phyloP scores from a whole-genome alignment of 139 green algal species.

The Nannochloris sp. region DNA sequence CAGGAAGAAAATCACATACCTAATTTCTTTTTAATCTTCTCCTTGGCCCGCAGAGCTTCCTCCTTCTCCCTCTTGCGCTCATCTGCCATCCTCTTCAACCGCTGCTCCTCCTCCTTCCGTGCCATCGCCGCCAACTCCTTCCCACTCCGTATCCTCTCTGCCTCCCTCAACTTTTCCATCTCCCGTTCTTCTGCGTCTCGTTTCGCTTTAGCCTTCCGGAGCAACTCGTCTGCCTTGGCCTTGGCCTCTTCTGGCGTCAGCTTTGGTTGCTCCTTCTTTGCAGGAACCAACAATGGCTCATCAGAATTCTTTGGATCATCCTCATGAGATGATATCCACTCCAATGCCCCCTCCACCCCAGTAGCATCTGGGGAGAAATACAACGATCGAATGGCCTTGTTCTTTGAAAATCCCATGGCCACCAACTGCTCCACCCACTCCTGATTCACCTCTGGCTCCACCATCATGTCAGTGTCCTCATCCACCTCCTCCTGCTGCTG shows the following conservation, averaged over 20 bases:
- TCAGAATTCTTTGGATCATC: conserved; percentile 57
- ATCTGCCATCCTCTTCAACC: conserved; percentile 62
- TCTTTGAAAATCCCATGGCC: conserved; percentile 50
- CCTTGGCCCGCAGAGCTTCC: conserved; percentile 45
- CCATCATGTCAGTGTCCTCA: conserved; percentile 24
- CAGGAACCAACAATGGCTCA: conserved; percentile 60
- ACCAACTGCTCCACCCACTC: conserved; percentile 62
- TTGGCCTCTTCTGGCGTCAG: conserved; percentile 68
- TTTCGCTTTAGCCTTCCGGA: conserved; percentile 32
- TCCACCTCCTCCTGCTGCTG: background rate
- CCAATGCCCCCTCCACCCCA: conserved; percentile 55
- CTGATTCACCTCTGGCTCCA: conserved; percentile 48
- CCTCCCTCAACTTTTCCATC: conserved; percentile 50
- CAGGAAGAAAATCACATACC: conserved; percentile 2
- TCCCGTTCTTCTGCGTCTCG: conserved; percentile 43
- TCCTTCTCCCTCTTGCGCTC: conserved; percentile 54
- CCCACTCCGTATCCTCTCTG: conserved; percentile 42
- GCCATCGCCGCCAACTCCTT: conserved; percentile 58
- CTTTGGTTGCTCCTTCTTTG: conserved; percentile 44
- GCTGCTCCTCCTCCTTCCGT: conserved; percentile 63
- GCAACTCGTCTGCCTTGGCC: conserved; percentile 51
- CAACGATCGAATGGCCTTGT: conserved; percentile 44
- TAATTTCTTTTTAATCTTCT: conserved; percentile 66
- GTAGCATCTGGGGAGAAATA: conserved; percentile 42
- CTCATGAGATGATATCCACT: conserved; percentile 75